phyloP scores from a whole-genome alignment of 495 filamentous ascomycete genomes.

The Podospora anserina region DNA sequence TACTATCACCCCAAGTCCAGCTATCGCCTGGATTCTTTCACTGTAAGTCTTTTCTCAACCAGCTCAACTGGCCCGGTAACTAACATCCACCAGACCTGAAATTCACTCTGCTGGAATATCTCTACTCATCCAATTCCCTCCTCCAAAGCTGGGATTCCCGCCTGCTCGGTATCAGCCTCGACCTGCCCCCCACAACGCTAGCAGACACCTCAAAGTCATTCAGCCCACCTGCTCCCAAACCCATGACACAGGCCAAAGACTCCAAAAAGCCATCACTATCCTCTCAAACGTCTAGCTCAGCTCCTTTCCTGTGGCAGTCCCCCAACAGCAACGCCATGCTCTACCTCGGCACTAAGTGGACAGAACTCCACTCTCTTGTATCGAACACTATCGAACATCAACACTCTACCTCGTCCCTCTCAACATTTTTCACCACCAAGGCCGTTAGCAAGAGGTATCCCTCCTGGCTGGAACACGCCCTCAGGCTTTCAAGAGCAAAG shows the following conservation, averaged over 20 bases:
- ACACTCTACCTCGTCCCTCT: conserved; percentile 25
- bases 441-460: conserved; percentile 61
- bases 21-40: conserved; percentile 74
- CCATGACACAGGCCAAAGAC: conserved; percentile 22
- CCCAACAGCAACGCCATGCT: conserved; percentile 76
- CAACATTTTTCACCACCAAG: conserved; percentile 43
- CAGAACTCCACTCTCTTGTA: conserved; percentile 73
- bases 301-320: conserved; percentile 75
- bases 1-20: conserved; percentile 74
- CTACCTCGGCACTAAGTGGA: conserved; percentile 80
- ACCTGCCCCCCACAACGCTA: conserved; percentile 61
- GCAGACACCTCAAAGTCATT: conserved; percentile 52
- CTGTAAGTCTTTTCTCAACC: conserved; percentile 46
- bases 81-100: conserved; percentile 50
- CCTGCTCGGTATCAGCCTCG: conserved; percentile 72
- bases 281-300: conserved; percentile 28
- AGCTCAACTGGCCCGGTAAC: neutral
- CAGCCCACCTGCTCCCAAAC: conserved; percentile 43
- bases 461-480: conserved; percentile 71
- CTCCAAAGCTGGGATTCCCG: conserved; percentile 44
- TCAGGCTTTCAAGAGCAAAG: conserved; percentile 65
- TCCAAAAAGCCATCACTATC: conserved; percentile 19
- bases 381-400: conserved; percentile 51
- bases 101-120: conserved; percentile 69
- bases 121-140: conserved; percentile 56